Evolutionary conservation across 306 rosid species (phyloP).

Genomic region (Boehmeria nivea): DNA sequence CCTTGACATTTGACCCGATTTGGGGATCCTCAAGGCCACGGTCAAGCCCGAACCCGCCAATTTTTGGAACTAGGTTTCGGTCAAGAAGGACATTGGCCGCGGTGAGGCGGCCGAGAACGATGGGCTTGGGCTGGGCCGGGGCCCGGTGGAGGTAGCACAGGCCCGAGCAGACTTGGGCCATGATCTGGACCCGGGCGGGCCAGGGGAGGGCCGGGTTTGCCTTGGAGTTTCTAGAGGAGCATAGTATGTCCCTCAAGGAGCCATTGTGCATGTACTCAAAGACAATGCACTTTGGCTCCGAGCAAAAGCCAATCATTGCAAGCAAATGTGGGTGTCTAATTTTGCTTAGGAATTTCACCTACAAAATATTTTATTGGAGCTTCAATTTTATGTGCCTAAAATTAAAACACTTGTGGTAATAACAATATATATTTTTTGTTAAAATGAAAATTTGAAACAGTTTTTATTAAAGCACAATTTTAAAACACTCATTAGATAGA

Average conservation of each 20-base stretch:
- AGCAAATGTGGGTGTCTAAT: conserved; percentile 69
- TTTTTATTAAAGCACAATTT: too few species aligned
- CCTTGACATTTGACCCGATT: conserved; percentile 32
- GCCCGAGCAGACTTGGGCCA: conserved; percentile 49
- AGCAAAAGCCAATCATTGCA: conserved; percentile 61
- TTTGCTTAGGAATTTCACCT: conserved; percentile 59
- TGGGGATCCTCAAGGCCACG: conserved; percentile 16
- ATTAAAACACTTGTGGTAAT: too few species aligned
- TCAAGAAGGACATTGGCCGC: conserved; percentile 58
- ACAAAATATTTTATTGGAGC: conserved; percentile 2
- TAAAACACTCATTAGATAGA: too few species aligned
- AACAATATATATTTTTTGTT: too few species aligned
- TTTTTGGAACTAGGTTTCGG: conserved; percentile 54
- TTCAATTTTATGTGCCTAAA: not conserved
- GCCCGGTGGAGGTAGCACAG: conserved; percentile 38
- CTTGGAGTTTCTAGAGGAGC: conserved; percentile 25
- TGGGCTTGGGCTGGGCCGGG: conserved; percentile 27
- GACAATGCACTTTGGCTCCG: conserved; percentile 46
- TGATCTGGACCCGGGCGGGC: conserved; percentile 54
- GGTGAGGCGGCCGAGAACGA: conserved; percentile 39
- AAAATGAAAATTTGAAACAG: too few species aligned
- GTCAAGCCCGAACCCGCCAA: conserved; percentile 39
- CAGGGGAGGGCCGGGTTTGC: conserved; percentile 38
- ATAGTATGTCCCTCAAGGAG: conserved; percentile 44
- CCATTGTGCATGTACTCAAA: conserved; percentile 72